A percentile compares a stretch with the other conserved stretches of the same genome.
Conservation (phyloP, 495 filamentous ascomycete species). For the Hypoxylon fragiforme region DNA sequence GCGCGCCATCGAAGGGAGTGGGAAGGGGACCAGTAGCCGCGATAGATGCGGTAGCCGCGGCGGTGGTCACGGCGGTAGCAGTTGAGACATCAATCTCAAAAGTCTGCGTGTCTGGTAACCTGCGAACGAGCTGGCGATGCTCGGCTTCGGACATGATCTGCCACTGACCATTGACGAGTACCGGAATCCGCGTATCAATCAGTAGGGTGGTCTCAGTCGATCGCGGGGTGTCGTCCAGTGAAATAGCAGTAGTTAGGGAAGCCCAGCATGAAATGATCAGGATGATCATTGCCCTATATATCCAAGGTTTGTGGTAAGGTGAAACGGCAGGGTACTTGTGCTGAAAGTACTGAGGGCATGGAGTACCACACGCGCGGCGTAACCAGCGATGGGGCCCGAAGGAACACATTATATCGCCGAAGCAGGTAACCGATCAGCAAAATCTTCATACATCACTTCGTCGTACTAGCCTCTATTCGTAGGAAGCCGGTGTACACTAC, state of each 20-base stretch:
- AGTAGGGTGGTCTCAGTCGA: slow-evolving; percentile 41
- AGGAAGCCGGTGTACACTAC: slow-evolving; percentile 13
- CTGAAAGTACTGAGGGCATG: too few species aligned
- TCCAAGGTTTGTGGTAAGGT: slow-evolving; percentile 32
- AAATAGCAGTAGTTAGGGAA: slow-evolving; percentile 38
- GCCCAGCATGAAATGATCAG: slow-evolving; percentile 40
- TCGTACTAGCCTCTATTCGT: slow-evolving; percentile 3
- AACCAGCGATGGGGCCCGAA: slow-evolving; percentile 20
- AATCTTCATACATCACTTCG: slow-evolving; percentile 23
- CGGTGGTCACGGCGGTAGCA: slow-evolving; percentile 33
- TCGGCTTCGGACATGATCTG: slow-evolving; percentile 44
- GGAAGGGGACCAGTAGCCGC: slow-evolving; percentile 60
- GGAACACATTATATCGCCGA: slow-evolving; percentile 23
- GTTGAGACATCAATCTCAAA: slow-evolving; percentile 43
- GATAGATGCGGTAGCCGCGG: slow-evolving; percentile 32
- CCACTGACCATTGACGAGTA: slow-evolving; percentile 42
- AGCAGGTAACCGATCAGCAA: slow-evolving; percentile 31
- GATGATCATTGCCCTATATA: slow-evolving; percentile 40
- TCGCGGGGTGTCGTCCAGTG: slow-evolving; percentile 30
- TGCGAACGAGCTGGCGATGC: slow-evolving; percentile 26
- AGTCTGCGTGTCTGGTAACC: slow-evolving; percentile 33
- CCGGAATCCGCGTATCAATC: slow-evolving; percentile 42
- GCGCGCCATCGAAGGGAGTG: slow-evolving; percentile 68
- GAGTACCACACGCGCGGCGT: slow-evolving; percentile 29
- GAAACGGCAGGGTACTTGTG: slow-evolving; percentile 29